Evolutionary conservation across 306 rosid species (phyloP).

Genomic region (Quercus alba): DNA sequence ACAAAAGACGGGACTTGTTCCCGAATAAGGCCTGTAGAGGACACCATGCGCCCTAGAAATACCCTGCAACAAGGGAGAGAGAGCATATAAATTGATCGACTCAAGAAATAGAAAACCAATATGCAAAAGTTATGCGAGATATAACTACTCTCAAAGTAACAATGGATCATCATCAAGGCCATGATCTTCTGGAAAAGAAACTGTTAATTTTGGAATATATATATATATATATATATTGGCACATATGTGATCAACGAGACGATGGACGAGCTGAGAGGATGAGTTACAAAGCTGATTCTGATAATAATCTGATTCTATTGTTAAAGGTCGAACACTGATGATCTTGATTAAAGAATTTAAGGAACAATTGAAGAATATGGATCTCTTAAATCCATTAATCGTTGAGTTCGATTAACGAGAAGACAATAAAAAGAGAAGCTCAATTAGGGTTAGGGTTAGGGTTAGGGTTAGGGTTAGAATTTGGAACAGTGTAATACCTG

Average conservation of each 20-base stretch:
- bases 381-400: background rate
- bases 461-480: background rate
- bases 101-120: background rate
- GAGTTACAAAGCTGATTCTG: background rate
- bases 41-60: slow-evolving; percentile 29
- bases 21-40: slow-evolving; percentile 19
- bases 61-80: background rate
- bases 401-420: no score
- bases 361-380: background rate
- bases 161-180: background rate
- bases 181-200: no score
- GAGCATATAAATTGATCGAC: background rate
- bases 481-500: background rate
- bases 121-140: background rate
- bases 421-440: background rate
- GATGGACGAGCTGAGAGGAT: background rate
- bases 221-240: background rate
- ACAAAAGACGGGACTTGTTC: slow-evolving; percentile 11
- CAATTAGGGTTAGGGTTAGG: background rate
- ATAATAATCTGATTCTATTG: background rate
- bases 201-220: no score
- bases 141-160: background rate
- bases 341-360: background rate
- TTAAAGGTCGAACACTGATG: background rate
- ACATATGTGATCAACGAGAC: background rate